Percentiles rank a stretch among this genome's conserved stretches.
Evolutionary conservation across 2,329 filamentous ascomycete species (phyloP).

Genomic region (Cladosporium halotolerans): DNA sequence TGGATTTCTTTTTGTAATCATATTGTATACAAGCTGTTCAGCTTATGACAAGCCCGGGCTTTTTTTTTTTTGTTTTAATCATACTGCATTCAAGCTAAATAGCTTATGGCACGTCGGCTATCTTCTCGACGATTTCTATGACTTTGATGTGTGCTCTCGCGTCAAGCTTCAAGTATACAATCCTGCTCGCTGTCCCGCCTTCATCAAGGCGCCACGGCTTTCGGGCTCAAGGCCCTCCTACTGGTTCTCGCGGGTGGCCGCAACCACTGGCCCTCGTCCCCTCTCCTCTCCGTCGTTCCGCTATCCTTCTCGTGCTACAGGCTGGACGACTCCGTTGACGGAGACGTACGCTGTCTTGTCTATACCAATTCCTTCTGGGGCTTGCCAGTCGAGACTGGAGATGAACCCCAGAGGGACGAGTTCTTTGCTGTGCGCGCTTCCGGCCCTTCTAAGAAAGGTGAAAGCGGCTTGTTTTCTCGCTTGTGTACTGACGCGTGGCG

Average conservation of each 20-base stretch:
- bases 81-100: background rate
- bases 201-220: slow-evolving; percentile 2
- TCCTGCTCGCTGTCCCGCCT: slow-evolving; percentile 1
- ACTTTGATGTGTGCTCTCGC: background rate
- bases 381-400: background rate
- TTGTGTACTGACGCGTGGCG: background rate
- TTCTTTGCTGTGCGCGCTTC: background rate
- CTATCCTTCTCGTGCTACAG: background rate
- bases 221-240: background rate
- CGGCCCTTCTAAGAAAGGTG: background rate
- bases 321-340: background rate
- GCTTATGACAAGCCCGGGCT: too few relatives aligned
- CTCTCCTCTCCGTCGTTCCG: background rate
- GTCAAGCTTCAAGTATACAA: background rate
- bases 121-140: background rate
- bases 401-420: background rate
- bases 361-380: background rate
- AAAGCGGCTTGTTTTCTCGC: background rate
- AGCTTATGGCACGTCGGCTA: background rate
- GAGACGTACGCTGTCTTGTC: background rate
- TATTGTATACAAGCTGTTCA: too few relatives aligned
- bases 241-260: background rate
- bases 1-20: too few relatives aligned
- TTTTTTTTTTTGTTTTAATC: background rate
- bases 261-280: background rate